Base-by-base conservation (phyloP, 176 grass and related monocot genomes). In the Carex parvula region DNA sequence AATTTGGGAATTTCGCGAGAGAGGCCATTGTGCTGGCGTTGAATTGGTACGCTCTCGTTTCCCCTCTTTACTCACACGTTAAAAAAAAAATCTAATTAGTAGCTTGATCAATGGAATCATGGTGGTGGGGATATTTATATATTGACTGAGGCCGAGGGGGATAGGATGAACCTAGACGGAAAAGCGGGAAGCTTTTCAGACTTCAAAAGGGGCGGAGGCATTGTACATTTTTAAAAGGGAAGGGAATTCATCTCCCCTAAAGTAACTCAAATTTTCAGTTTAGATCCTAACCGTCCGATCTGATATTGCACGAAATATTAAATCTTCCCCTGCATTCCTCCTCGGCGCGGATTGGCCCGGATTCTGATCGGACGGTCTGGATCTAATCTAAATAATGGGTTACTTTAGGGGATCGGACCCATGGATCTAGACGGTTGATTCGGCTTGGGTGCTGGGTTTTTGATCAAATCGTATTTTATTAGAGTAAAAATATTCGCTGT, bases 151-250 rank as follows among this genome's bases (percentile, higher is more conserved):
- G 17, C 42, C 16, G 73, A 75, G 53, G 0, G 44, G 2, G 2
- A 5, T 44, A 0, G 60, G 60, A 10, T 74, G 90, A 88, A 92
- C 80, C 83, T 86, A 86, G 92, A 92, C n/a, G 86, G 87, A 52
- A 92, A 87, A 41, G 48, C 66, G 84, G 88, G 72, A 29, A 55
- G 12, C 13, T 68, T 74, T 52, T 8, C 37, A 24, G 41, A 5
- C 24, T 74, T 52, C 4, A 52, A 52, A 60, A 30, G 42, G 44
- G 22, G 0, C 6, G n/a, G 8, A 18, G 4, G 9, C 20, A 50
- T 41, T 50, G 44, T 11, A 1, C 64, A 68, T 16, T 71, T 78
- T 53, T 56, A 35, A 57, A 18, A 78, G 1, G 12, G 21, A 4
- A 4, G 2, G 33, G 73, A 2, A 71, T 21, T 39, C 5, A 5